Percentiles rank a stretch among this genome's conserved stretches.
phyloP scores from a whole-genome alignment of 306 rosid genomes.

The Quercus suber region DNA sequence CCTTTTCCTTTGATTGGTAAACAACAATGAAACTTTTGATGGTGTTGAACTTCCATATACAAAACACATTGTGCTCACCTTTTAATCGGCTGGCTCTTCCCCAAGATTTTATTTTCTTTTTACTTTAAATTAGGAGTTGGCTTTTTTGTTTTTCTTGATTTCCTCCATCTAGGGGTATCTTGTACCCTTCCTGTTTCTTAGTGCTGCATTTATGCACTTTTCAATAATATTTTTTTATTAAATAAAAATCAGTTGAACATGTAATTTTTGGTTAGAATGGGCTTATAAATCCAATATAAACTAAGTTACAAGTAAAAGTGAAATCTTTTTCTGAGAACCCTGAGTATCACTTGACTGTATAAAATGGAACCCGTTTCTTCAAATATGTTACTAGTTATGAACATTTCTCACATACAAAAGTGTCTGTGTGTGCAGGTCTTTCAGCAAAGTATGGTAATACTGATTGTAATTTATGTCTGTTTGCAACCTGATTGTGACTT shows the following conservation, averaged over 20 bases:
- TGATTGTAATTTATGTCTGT: neutral
- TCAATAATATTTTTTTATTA: neutral
- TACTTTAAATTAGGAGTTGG: neutral
- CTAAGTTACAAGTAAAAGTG: neutral
- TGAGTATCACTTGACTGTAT: neutral
- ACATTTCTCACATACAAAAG: no score
- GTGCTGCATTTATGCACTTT: neutral
- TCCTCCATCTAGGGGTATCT: neutral
- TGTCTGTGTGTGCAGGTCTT: neutral
- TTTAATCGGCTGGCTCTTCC: neutral
- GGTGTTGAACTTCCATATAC: neutral
- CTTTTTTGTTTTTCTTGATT: neutral
- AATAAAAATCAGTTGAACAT: neutral
- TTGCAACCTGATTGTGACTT: constrained; percentile 13
- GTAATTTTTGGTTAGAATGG: neutral
- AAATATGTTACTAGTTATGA: neutral
- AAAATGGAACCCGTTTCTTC: neutral
- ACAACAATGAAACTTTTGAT: neutral
- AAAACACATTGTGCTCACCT: neutral
- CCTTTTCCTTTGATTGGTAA: neutral
- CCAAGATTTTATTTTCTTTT: neutral
- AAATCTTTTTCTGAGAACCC: neutral
- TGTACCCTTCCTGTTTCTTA: neutral
- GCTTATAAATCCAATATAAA: neutral
- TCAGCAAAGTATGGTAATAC: neutral